Evolutionary conservation across 305 asterid species (phyloP).

Genomic region (Solanum chacoense): DNA sequence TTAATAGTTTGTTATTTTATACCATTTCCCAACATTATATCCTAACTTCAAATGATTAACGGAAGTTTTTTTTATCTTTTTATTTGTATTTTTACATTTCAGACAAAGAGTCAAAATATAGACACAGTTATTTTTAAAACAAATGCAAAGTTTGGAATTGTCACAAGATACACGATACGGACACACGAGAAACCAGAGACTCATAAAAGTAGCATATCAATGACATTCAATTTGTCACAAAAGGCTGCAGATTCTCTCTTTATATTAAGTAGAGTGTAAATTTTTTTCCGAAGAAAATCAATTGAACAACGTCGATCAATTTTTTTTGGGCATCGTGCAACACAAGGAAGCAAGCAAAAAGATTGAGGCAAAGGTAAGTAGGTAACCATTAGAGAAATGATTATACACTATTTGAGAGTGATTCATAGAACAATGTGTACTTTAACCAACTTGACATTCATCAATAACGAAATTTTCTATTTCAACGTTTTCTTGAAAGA

Average conservation of each 20-base stretch:
- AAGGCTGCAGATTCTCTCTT: background rate
- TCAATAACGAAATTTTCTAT: background rate
- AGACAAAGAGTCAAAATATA: background rate
- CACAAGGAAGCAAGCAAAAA: background rate
- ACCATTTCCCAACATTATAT: background rate
- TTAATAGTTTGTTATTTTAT: no score
- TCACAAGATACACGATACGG: background rate
- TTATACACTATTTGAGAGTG: background rate
- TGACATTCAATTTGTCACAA: background rate
- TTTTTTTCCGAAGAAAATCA: background rate
- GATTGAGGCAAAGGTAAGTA: background rate
- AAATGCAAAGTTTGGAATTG: background rate
- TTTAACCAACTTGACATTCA: background rate
- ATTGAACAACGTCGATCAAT: background rate
- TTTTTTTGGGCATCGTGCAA: background rate
- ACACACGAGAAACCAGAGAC: background rate
- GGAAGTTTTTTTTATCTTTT: background rate
- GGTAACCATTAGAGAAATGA: background rate
- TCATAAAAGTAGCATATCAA: background rate
- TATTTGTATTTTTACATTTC: background rate
- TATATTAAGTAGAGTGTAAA: background rate
- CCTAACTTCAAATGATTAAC: background rate
- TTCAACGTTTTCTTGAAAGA: background rate
- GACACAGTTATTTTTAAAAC: background rate
- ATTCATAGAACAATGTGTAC: background rate